Conservation (phyloP, 176 grass and related monocot species). For the Raddia guianensis region DNA sequence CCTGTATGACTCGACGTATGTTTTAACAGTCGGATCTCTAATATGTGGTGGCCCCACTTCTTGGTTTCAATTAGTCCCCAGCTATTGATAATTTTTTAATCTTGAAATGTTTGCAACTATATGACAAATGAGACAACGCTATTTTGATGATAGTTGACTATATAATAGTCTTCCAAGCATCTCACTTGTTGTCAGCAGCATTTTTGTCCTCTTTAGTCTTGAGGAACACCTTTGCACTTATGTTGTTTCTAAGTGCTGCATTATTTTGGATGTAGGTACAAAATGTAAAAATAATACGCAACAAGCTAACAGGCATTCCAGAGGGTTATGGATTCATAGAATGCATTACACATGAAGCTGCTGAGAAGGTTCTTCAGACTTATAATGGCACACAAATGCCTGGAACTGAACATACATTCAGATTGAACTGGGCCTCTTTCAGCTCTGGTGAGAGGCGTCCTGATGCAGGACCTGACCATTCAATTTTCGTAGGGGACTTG, state of each 20-base stretch:
- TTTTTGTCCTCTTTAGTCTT: conserved; percentile 25
- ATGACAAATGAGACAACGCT: neutral
- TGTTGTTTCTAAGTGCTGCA: conserved; percentile 28
- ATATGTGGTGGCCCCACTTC: neutral
- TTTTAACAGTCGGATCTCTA: neutral
- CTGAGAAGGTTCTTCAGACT: conserved; percentile 79
- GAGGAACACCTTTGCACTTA: neutral
- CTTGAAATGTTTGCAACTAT: neutral
- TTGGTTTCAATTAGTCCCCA: neutral
- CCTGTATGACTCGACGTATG: neutral
- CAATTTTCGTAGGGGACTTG: conserved; percentile 95
- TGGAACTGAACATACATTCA: conserved; percentile 93
- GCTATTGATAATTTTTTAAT: neutral
- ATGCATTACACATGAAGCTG: conserved; percentile 89
- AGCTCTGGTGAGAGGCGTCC: conserved; percentile 85
- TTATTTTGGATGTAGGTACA: conserved; percentile 62
- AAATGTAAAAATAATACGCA: conserved; percentile 93
- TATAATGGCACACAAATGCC: conserved; percentile 97
- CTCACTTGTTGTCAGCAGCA: neutral
- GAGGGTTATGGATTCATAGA: conserved; percentile 99
- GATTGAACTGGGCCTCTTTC: conserved; percentile 99
- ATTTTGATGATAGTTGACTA: conserved; percentile 24
- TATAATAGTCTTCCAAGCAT: neutral
- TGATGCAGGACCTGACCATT: conserved; percentile 79
- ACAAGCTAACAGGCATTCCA: conserved; percentile 84